Base-by-base conservation (phyloP, 1,284 basidiomycete genomes). In the Kalmanozyma brasiliensis region DNA sequence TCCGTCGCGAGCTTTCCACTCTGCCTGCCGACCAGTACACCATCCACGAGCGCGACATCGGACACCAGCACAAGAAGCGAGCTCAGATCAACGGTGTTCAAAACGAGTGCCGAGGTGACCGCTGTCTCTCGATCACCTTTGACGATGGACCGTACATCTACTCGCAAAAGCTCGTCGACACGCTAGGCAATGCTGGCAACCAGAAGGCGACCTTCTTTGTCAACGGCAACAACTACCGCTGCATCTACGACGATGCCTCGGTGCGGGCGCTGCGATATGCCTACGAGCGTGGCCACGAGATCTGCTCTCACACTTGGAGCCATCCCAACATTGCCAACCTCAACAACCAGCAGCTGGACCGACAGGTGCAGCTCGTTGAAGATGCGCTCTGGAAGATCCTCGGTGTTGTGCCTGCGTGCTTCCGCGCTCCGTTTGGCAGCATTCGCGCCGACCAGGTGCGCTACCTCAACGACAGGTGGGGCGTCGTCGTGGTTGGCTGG, bases 331-430 rank as follows among this genome's bases (percentile, higher is more conserved):
- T 78, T 32, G 26, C 30, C 19, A 38, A 26, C 20, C 56, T 78
- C 40, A 65, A 19, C 48, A 52, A 65, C 65, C 30, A 42, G 17
- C 61, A 74, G 40, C 44, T 78, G 13, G 74, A 76, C 44, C 17
- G 32, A 8, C 68, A 78, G 58, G 66, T 78, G 6, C 58, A 72
- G 52, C 48, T 71, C 14, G 60, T 78, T 16, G 76, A 78, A 22
- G 73, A 73, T 29, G 76, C 76, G 4, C 60, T 78, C 10, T 74
- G 57, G 52, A 76, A 73, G 65, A 76, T 74, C n/a, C 35, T 76
- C 22, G 76, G 76, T 26, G 68, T 53, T 32, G 74, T 78, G 1
- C 76, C 76, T 13, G 52, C 72, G 4, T 74, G 68, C 49, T 38
- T 78, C 30, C 73, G 76, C 13, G 73, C 70, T 11, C 76, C 76